Evolutionary conservation across 2,329 filamentous ascomycete species (phyloP).

Genomic region (Alternaria alternata): DNA sequence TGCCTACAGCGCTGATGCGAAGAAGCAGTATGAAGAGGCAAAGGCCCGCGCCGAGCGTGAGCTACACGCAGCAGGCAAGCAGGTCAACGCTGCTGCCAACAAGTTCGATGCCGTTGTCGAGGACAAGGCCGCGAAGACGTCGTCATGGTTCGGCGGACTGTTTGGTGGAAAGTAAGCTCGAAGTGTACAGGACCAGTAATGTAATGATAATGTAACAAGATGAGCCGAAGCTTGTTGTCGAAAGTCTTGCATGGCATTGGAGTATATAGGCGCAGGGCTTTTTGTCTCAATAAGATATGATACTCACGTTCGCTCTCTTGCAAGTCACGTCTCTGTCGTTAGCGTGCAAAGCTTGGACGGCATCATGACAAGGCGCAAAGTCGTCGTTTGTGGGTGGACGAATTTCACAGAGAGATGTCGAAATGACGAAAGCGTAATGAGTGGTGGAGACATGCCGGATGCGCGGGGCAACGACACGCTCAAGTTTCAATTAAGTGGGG

Average conservation of each 20-base stretch:
- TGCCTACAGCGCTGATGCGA: slow-evolving; percentile 62
- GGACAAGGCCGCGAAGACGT: slow-evolving; percentile 79
- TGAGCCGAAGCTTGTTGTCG: slow-evolving; percentile 3
- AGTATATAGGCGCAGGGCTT: slow-evolving; percentile 27
- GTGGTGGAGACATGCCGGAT: slow-evolving; percentile 9
- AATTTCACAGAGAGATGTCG: not conserved
- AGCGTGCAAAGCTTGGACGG: not conserved
- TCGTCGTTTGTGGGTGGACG: not conserved
- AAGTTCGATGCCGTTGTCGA: slow-evolving; percentile 84
- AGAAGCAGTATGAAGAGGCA: slow-evolving; percentile 68
- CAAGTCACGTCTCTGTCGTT: not conserved
- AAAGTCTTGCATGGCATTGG: slow-evolving; percentile 37
- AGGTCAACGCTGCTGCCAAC: slow-evolving; percentile 68
- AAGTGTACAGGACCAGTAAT: not conserved
- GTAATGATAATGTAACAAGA: slow-evolving; percentile 7
- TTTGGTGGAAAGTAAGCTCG: slow-evolving; percentile 69
- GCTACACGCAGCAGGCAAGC: slow-evolving; percentile 53
- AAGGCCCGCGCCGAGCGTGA: slow-evolving; percentile 63
- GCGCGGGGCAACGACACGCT: slow-evolving; percentile 16
- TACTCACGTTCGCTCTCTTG: not conserved
- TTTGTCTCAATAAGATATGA: slow-evolving; percentile 25
- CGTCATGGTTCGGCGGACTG: slow-evolving; percentile 85
- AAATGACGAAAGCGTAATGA: not conserved
- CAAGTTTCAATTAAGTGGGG: slow-evolving; percentile 35
- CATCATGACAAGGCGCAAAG: not conserved